Conservation (phyloP, 495 filamentous ascomycete genomes). For the Aspergillus bertholletiae region DNA sequence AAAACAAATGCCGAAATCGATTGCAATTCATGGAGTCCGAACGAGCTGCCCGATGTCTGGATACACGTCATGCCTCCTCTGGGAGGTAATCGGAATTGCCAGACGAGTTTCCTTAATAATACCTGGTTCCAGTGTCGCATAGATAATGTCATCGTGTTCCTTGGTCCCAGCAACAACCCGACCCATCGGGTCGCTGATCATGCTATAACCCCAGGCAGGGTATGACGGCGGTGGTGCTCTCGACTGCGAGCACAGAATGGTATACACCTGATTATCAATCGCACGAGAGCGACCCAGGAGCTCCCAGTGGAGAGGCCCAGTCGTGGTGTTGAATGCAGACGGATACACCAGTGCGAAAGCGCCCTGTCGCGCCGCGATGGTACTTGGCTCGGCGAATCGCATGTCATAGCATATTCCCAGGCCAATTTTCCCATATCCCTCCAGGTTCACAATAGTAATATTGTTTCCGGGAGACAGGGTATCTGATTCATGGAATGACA, state of each 20-base stretch:
- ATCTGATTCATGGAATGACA: slow-evolving; percentile 85
- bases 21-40: no score
- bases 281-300: slow-evolving; percentile 79
- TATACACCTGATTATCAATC: slow-evolving; percentile 92
- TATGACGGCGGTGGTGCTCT: slow-evolving; percentile 73
- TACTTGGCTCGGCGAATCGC: slow-evolving; percentile 91
- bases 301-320: slow-evolving; percentile 87
- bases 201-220: slow-evolving; percentile 86
- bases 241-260: slow-evolving; percentile 91
- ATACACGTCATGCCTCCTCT: slow-evolving; percentile 95
- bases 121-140: slow-evolving; percentile 66
- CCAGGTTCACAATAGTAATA: slow-evolving; percentile 75
- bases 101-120: slow-evolving; percentile 74
- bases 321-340: slow-evolving; percentile 93
- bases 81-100: slow-evolving; percentile 80
- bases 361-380: slow-evolving; percentile 78
- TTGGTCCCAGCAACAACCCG: slow-evolving; percentile 68
- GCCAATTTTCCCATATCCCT: slow-evolving; percentile 79
- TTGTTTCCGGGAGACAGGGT: slow-evolving; percentile 80
- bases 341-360: slow-evolving; percentile 87
- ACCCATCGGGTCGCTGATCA: slow-evolving; percentile 88
- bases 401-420: slow-evolving; percentile 97
- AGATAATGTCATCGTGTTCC: slow-evolving; percentile 71
- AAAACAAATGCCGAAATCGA: no score
- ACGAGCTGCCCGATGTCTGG: slow-evolving; percentile 76